phyloP scores from a whole-genome alignment of 768 basidiomycete species.

The Tricholoma terreum region DNA sequence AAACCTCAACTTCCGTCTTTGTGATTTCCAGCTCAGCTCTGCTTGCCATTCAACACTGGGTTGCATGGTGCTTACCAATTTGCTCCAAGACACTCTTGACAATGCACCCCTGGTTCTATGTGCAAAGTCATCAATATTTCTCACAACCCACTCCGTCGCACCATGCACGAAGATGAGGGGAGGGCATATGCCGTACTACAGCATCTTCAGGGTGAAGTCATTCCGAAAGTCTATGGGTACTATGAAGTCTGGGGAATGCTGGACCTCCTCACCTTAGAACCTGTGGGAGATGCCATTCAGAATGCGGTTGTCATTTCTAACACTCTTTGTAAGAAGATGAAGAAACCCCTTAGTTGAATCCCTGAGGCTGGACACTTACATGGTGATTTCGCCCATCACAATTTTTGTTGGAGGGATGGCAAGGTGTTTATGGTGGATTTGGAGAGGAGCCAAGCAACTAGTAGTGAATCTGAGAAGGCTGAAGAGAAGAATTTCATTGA shows the following conservation, averaged over 20 bases:
- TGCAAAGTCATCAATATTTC: background rate
- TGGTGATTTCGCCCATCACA: background rate
- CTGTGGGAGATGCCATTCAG: slow-evolving; percentile 13
- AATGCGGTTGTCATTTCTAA: slow-evolving; percentile 5
- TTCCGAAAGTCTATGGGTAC: slow-evolving; percentile 16
- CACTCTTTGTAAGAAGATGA: slow-evolving; percentile 14
- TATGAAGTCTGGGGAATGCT: slow-evolving; percentile 19
- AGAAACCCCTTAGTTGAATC: slow-evolving; percentile 12
- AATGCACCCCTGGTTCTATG: background rate
- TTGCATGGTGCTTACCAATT: background rate
- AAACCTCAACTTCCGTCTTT: slow-evolving; percentile 14
- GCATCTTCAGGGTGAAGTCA: slow-evolving; percentile 13
- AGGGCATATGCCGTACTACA: slow-evolving; percentile 13
- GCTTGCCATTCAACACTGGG: background rate
- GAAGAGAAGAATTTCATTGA: background rate
- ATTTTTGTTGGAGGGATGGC: background rate
- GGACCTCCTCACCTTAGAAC: slow-evolving; percentile 16
- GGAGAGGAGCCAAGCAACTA: background rate
- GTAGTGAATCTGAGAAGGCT: background rate
- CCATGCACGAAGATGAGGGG: slow-evolving; percentile 11
- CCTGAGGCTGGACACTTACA: slow-evolving; percentile 11
- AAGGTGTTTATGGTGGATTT: slow-evolving; percentile 1
- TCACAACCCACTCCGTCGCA: background rate
- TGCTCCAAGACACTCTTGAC: background rate
- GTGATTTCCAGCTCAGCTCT: slow-evolving; percentile 10